These are phyloP conservation scores for Starmerella floris DNA, from an alignment of 805 yeast genomes.

Conservation along the genomic window DNA sequence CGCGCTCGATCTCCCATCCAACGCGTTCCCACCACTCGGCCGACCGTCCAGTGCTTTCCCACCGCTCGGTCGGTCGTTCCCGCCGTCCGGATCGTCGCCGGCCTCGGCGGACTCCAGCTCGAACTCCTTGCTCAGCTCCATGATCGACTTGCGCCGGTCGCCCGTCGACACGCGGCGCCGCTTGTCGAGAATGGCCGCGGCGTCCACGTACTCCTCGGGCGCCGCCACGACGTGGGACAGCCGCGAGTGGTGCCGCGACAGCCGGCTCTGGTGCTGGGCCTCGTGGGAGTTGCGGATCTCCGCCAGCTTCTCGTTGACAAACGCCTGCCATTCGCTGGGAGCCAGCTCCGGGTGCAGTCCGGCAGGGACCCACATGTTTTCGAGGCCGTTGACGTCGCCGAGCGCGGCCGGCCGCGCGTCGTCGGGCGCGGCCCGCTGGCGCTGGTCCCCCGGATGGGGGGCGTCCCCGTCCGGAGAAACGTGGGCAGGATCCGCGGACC, in stretches of 20 bases:
- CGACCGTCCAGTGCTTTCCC: too few relatives aligned
- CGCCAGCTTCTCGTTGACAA: constrained; percentile 30
- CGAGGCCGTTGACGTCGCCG: constrained; percentile 2
- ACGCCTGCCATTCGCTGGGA: constrained; percentile 56
- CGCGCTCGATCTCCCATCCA: too few relatives aligned
- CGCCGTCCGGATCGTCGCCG: not conserved
- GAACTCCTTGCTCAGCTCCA: constrained; percentile 47
- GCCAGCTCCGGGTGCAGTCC: constrained; percentile 87
- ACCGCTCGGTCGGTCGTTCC: constrained; percentile 45
- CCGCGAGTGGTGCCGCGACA: constrained; percentile 21
- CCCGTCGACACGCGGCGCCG: constrained; percentile 18
- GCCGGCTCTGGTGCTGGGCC: constrained; percentile 13
- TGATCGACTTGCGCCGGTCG: constrained; percentile 22
- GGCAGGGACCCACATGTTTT: constrained; percentile 86
- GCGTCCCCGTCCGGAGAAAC: not conserved
- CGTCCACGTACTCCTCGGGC: constrained; percentile 26
- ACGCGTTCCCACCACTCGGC: too few relatives aligned
- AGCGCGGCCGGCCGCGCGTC: not conserved
- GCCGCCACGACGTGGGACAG: constrained; percentile 27
- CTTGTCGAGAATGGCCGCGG: constrained; percentile 25
- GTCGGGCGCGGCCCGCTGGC: not conserved
- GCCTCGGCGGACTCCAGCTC: constrained; percentile 42
- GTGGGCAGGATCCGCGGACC: too few relatives aligned
- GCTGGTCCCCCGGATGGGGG: not conserved
- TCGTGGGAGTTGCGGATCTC: constrained; percentile 23